Evolutionary conservation across 164 flowering plant genomes (phyloP).

Genomic region (Liriodendron chinense): DNA sequence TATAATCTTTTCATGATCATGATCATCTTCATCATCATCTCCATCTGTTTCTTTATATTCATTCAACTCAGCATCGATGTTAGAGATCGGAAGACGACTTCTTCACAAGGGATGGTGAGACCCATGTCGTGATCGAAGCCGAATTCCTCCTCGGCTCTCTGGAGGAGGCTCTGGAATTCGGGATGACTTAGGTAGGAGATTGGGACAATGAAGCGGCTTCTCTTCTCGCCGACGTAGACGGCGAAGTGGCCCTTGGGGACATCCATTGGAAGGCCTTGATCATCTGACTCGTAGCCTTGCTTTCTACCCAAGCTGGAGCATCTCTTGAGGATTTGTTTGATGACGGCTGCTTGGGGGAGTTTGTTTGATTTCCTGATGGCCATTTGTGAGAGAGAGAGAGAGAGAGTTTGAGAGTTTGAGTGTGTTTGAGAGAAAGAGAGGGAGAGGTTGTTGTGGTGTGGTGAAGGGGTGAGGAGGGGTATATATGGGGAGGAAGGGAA

Average conservation of each 20-base stretch:
- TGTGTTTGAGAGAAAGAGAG: not conserved
- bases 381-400: not conserved
- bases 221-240: conserved; percentile 20
- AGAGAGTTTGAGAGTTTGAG: not conserved
- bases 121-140: conserved; percentile 48
- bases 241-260: conserved; percentile 25
- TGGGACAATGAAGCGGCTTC: conserved; percentile 21
- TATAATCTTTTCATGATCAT: not conserved
- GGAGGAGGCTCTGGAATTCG: conserved; percentile 21
- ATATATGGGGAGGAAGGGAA: conserved; percentile 34
- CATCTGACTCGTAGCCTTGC: conserved; percentile 17
- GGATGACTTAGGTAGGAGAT: conserved; percentile 18
- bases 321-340: conserved; percentile 23
- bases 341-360: conserved; percentile 12
- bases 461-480: conserved; percentile 12
- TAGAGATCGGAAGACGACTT: conserved; percentile 54
- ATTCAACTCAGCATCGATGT: conserved; percentile 52
- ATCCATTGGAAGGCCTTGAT: conserved; percentile 34
- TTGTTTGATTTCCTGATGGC: conserved; percentile 18
- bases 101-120: conserved; percentile 75
- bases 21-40: not conserved
- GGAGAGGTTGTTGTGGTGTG: not conserved
- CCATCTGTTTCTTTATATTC: not conserved
- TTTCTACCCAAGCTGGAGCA: conserved; percentile 22
- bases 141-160: conserved; percentile 20